phyloP scores from a whole-genome alignment of 345 rosid species.

The Melaleuca alternifolia region DNA sequence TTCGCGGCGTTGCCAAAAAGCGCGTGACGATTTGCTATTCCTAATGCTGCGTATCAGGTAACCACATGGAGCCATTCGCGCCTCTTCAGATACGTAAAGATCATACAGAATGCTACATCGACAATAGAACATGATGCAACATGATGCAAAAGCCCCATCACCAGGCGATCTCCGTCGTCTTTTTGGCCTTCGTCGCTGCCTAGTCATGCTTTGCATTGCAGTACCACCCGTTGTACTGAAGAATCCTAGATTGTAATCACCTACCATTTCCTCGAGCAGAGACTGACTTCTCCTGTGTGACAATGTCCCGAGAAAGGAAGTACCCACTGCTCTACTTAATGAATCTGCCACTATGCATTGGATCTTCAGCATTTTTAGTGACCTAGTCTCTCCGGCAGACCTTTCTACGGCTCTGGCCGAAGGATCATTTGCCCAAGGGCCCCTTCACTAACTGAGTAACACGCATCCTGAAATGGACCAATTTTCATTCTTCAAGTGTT shows the following conservation, averaged over 20 bases:
- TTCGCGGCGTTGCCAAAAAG: neutral
- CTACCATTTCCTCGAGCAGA: neutral
- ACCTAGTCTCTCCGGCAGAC: neutral
- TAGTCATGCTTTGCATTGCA: neutral
- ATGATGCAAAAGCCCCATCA: neutral
- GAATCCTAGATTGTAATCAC: neutral
- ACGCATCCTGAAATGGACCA: neutral
- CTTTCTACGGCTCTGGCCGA: neutral
- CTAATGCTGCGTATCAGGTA: neutral
- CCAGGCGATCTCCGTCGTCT: neutral
- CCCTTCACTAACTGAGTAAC: neutral
- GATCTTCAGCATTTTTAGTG: neutral
- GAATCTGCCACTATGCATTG: neutral
- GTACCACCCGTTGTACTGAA: neutral
- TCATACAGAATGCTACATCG: neutral
- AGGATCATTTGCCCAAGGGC: neutral
- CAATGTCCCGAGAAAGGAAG: neutral
- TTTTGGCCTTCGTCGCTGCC: neutral
- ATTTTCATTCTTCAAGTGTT: neutral
- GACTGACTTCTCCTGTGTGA: neutral
- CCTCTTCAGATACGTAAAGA: neutral
- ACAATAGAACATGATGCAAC: neutral
- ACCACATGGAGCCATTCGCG: neutral
- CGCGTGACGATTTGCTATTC: neutral
- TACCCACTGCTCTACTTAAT: neutral